Evolutionary conservation across 192 early-diverging fungal species (phyloP).

Genomic region (Spizellomyces punctatus): DNA sequence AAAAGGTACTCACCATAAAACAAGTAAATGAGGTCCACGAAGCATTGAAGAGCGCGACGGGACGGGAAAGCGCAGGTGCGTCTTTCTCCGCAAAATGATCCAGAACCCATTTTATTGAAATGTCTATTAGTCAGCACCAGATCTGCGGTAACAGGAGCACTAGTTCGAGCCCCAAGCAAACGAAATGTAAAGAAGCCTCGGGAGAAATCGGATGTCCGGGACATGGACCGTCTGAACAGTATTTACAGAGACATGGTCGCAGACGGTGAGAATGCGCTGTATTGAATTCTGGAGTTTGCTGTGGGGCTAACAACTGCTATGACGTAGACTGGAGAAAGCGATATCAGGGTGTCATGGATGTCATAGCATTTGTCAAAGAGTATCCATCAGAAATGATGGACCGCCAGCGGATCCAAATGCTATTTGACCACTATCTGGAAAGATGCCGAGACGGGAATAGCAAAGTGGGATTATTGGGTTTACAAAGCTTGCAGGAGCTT

Average conservation of each 20-base stretch:
- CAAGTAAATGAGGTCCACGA: conserved; percentile 33
- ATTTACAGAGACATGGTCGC: not conserved
- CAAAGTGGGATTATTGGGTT: conserved; percentile 12
- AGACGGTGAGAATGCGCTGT: not conserved
- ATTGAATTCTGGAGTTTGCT: no score
- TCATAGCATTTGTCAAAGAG: not conserved
- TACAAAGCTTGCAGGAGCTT: conserved; percentile 6
- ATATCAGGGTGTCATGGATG: not conserved
- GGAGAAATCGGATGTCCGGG: conserved; percentile 1
- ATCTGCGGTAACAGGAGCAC: not conserved
- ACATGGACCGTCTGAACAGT: not conserved
- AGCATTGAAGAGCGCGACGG: conserved; percentile 19
- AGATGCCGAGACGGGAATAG: conserved; percentile 23
- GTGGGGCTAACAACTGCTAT: no score
- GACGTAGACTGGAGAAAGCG: conserved; percentile 13
- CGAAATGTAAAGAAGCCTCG: conserved; percentile 13
- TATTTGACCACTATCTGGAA: conserved; percentile 19
- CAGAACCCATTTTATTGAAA: no score
- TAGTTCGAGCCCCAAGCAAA: conserved; percentile 7
- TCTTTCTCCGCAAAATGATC: no score
- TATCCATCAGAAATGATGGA: not conserved
- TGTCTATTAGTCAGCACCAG: no score
- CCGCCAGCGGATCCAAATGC: conserved; percentile 8
- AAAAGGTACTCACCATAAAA: conserved; percentile 25
- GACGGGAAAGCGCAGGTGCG: not conserved